These are phyloP conservation scores for Verticillium longisporum DNA, from an alignment of 2,329 filamentous ascomycete species.

Conservation along the genomic window DNA sequence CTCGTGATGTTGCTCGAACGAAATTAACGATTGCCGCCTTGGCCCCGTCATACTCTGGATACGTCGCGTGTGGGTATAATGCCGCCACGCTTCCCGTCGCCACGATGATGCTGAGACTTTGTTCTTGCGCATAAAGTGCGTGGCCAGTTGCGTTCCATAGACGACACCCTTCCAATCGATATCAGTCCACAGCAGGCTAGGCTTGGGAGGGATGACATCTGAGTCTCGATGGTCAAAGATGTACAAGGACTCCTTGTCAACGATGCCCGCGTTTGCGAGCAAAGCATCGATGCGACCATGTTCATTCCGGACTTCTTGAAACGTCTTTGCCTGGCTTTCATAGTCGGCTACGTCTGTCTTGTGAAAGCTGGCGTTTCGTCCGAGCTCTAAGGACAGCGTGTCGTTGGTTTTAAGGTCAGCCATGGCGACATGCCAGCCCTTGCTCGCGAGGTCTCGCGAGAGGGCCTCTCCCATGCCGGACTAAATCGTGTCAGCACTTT, in stretches of 20 bases:
- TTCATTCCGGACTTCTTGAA: conserved; percentile 31
- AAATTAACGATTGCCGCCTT: conserved; percentile 40
- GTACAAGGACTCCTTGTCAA: conserved; percentile 37
- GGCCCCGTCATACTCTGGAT: conserved; percentile 42
- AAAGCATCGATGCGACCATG: conserved; percentile 40
- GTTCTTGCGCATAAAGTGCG: conserved; percentile 48
- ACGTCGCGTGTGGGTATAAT: conserved; percentile 33
- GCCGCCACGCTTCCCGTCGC: conserved; percentile 35
- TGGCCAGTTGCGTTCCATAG: conserved; percentile 40
- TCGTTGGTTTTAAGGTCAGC: conserved; percentile 27
- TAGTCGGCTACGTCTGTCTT: conserved; percentile 38
- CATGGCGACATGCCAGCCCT: conserved; percentile 25
- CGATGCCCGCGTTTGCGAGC: conserved; percentile 42
- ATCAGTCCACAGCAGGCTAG: conserved; percentile 37
- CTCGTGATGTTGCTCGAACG: conserved; percentile 27
- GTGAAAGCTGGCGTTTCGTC: conserved; percentile 32
- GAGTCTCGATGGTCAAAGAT: conserved; percentile 19
- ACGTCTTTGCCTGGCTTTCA: conserved; percentile 32
- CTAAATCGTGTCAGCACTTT: conserved; percentile 16
- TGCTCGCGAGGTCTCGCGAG: conserved; percentile 18
- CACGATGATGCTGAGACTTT: conserved; percentile 30
- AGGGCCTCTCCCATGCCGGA: conserved; percentile 40
- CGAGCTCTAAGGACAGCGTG: conserved; percentile 23
- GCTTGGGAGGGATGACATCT: conserved; percentile 29
- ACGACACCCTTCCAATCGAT: conserved; percentile 44